A percentile compares a stretch with the other conserved stretches of the same genome.
These are phyloP conservation scores for Sporothrix mexicana DNA, from an alignment of 2,329 filamentous ascomycete genomes.

Conservation along the genomic window DNA sequence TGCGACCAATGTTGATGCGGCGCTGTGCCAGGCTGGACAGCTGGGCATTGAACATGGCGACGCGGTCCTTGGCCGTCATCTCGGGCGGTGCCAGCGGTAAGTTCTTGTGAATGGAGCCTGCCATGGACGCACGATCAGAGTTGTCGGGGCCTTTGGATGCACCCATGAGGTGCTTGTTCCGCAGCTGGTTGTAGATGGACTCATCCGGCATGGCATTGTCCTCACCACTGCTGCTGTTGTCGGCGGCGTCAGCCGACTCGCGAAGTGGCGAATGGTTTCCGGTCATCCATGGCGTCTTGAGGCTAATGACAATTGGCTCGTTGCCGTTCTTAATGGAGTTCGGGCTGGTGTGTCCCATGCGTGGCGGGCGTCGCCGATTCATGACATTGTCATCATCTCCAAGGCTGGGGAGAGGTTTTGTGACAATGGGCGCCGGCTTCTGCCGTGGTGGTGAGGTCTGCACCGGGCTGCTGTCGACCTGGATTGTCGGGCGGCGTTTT, in stretches of 20 bases:
- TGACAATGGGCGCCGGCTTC: conserved; percentile 27
- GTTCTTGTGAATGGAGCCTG: conserved; percentile 56
- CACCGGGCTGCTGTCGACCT: conserved; percentile 2
- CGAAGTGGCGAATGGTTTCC: conserved; percentile 28
- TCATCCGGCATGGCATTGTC: conserved; percentile 26
- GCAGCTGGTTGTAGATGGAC: conserved; percentile 31
- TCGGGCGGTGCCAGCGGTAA: conserved; percentile 68
- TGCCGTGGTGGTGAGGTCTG: conserved; percentile 29
- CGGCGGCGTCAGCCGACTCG: conserved; percentile 30
- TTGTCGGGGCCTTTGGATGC: conserved; percentile 11
- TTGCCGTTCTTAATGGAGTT: conserved; percentile 30
- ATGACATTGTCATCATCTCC: conserved; percentile 45
- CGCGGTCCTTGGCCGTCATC: conserved; percentile 62
- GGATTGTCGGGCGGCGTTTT: conserved; percentile 22
- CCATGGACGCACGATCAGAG: conserved; percentile 44
- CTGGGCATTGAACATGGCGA: conserved; percentile 69
- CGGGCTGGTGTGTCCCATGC: conserved; percentile 38
- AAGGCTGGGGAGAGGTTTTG: background rate
- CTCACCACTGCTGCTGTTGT: conserved; percentile 26
- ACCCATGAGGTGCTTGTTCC: conserved; percentile 38
- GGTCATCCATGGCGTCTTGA: conserved; percentile 45
- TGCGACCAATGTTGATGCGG: conserved; percentile 71
- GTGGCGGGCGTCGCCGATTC: conserved; percentile 48
- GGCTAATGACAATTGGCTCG: conserved; percentile 45
- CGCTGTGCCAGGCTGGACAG: conserved; percentile 70